Percentiles rank a stretch among this genome's conserved stretches.
These are phyloP conservation scores for Alternaria alternata DNA, from an alignment of 2,329 filamentous ascomycete genomes.

Conservation along the genomic window DNA sequence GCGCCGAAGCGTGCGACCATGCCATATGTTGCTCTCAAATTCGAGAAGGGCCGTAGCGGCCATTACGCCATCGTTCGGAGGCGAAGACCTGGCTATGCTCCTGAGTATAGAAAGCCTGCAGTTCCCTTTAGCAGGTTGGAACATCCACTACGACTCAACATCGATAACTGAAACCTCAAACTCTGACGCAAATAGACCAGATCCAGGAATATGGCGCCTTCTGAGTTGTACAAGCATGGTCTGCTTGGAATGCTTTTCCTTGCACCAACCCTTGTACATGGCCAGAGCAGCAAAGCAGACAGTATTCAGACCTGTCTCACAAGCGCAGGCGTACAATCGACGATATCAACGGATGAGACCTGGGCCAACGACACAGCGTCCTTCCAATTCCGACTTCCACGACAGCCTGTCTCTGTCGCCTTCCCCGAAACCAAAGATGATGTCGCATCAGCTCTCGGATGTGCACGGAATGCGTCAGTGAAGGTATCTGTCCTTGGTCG, in stretches of 20 bases:
- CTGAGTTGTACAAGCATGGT: neutral
- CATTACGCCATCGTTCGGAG: neutral
- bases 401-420: constrained; percentile 15
- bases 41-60: neutral
- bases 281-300: constrained; percentile 10
- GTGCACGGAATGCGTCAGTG: constrained; percentile 20
- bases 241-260: neutral
- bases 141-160: neutral
- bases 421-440: constrained; percentile 17
- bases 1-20: neutral
- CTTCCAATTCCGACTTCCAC: constrained; percentile 18
- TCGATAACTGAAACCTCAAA: neutral
- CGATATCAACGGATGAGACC: constrained; percentile 12
- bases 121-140: neutral
- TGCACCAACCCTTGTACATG: constrained; percentile 6
- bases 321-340: constrained; percentile 9
- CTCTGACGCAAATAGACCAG: neutral
- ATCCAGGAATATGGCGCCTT: neutral
- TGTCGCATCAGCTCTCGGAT: constrained; percentile 15
- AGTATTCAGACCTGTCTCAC: constrained; percentile 13
- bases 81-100: neutral
- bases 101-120: neutral
- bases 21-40: neutral
- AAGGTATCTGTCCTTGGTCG: constrained; percentile 19
- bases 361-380: constrained; percentile 21